Conservation (phyloP, 208 protist genomes). For the Naegleria gruberi region DNA sequence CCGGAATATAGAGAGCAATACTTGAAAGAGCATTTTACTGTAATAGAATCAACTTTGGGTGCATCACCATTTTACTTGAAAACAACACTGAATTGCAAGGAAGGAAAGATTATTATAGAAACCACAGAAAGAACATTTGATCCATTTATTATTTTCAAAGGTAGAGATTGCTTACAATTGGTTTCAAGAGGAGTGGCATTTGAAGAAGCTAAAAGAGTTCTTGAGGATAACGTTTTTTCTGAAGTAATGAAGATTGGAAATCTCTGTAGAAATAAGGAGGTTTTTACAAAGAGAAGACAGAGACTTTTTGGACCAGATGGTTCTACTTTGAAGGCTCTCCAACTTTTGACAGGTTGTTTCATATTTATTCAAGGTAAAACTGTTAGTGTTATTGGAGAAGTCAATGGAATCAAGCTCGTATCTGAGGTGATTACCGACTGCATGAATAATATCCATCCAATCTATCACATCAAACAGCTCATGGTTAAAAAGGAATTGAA, state of each 20-base stretch:
- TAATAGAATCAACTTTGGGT: constrained; percentile 44
- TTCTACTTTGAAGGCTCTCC: constrained; percentile 92
- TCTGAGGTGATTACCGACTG: constrained; percentile 96
- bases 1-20: constrained; percentile 96
- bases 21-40: constrained; percentile 84
- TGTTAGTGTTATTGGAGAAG: constrained; percentile 75
- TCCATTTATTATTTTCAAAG: constrained; percentile 96
- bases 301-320: constrained; percentile 96
- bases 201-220: constrained; percentile 89
- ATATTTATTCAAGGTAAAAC: constrained; percentile 97
- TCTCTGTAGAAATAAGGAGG: constrained; percentile 87
- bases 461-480: constrained; percentile 99
- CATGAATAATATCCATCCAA: constrained; percentile 99
- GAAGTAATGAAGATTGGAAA: constrained; percentile 97
- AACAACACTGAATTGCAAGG: constrained; percentile 18
- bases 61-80: constrained; percentile 39
- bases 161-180: constrained; percentile 94
- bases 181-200: constrained; percentile 89
- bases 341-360: constrained; percentile 97
- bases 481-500: constrained; percentile 98
- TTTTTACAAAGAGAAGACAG: constrained; percentile 97
- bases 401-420: constrained; percentile 80
- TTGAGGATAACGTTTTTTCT: constrained; percentile 90
- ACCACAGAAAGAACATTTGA: constrained; percentile 97
- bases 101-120: constrained; percentile 93